Percentiles rank a stretch among this genome's conserved stretches.
Conservation (phyloP, 1,284 basidiomycete species). For the Cystobasidium pallidum region DNA sequence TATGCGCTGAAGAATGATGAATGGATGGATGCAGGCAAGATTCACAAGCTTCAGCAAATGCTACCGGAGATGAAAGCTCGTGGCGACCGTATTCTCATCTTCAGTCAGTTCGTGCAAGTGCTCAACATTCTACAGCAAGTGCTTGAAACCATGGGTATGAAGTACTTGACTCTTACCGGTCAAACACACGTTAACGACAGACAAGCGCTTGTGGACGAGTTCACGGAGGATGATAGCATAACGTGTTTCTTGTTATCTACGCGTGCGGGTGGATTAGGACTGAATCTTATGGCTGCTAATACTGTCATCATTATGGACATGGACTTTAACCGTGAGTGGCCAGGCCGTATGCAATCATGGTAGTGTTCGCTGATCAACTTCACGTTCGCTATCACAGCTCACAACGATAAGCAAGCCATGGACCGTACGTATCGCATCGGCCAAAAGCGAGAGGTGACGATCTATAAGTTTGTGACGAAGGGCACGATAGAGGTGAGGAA, state of each 20-base stretch:
- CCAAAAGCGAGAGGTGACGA: constrained; percentile 77
- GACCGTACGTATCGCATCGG: constrained; percentile 98
- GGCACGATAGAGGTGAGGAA: constrained; percentile 78
- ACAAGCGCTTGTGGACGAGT: constrained; percentile 92
- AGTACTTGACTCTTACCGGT: constrained; percentile 87
- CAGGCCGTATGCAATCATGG: too few relatives aligned
- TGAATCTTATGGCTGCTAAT: constrained; percentile 69
- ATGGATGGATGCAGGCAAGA: constrained; percentile 88
- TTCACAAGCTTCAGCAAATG: constrained; percentile 72
- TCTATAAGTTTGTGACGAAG: constrained; percentile 89
- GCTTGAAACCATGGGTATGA: constrained; percentile 73
- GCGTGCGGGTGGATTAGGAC: constrained; percentile 73
- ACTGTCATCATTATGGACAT: constrained; percentile 93
- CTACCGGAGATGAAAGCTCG: constrained; percentile 71
- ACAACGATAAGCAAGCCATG: constrained; percentile 88
- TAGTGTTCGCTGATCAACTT: neutral
- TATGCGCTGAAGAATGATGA: constrained; percentile 74
- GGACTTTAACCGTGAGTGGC: constrained; percentile 77
- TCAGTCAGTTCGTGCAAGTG: constrained; percentile 95
- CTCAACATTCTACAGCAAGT: constrained; percentile 90
- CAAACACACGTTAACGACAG: constrained; percentile 91
- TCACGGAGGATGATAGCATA: constrained; percentile 90
- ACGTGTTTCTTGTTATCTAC: constrained; percentile 92
- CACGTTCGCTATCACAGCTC: constrained; percentile 53
- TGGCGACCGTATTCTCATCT: constrained; percentile 83